Evolutionary conservation across 139 green algal genomes (phyloP).

Genomic region (Auxenochlorella pyrenoidosa): DNA sequence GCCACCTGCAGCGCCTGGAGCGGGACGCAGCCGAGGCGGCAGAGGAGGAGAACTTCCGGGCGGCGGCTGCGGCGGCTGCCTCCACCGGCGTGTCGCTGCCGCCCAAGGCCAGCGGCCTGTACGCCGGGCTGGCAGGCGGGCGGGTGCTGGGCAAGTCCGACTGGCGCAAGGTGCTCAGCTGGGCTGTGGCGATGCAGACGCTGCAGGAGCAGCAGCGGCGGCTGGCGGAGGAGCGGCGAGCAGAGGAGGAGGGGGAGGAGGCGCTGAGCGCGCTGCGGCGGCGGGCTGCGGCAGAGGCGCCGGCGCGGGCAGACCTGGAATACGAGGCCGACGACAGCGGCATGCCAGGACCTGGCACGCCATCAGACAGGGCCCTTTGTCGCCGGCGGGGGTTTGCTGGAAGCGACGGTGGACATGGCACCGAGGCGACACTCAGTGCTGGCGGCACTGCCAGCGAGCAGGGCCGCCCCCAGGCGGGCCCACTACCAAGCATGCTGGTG

Average conservation of each 20-base stretch:
- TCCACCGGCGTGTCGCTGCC: slow-evolving; percentile 40
- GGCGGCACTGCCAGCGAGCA: background rate
- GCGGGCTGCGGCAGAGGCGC: background rate
- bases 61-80: slow-evolving; percentile 23
- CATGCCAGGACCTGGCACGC: background rate
- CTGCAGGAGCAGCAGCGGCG: slow-evolving; percentile 7
- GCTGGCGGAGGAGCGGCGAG: slow-evolving; percentile 14
- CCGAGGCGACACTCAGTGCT: too few relatives aligned
- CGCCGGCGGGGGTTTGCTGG: background rate
- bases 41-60: slow-evolving; percentile 41
- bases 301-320: background rate
- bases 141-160: background rate
- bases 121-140: background rate
- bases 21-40: slow-evolving; percentile 17
- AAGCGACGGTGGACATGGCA: background rate
- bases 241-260: background rate
- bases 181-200: slow-evolving; percentile 47
- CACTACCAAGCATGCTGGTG: background rate
- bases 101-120: slow-evolving; percentile 16
- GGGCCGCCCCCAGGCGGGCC: background rate
- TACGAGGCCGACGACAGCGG: background rate
- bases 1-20: slow-evolving; percentile 46
- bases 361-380: background rate
- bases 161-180: slow-evolving; percentile 37
- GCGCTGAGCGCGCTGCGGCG: too few relatives aligned